Evolutionary conservation across 495 filamentous ascomycete species (phyloP).

Genomic region (Emericellopsis terricola): DNA sequence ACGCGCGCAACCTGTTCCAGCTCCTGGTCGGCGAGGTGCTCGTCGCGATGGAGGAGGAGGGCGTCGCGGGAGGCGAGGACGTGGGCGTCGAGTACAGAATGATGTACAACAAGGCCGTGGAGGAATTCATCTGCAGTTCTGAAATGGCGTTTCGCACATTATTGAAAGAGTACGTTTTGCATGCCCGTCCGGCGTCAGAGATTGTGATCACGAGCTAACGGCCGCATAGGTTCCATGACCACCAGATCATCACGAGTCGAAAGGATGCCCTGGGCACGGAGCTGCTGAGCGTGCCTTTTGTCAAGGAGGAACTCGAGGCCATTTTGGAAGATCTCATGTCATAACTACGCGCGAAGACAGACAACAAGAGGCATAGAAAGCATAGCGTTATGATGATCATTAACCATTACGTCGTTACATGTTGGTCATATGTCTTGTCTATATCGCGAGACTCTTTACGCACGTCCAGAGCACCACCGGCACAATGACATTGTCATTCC

Average conservation of each 20-base stretch:
- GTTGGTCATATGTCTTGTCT: too few relatives aligned
- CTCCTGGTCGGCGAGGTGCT: constrained; percentile 72
- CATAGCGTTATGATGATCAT: neutral
- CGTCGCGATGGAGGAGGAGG: constrained; percentile 41
- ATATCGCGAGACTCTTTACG: constrained; percentile 61
- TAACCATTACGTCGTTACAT: neutral
- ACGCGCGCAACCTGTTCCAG: constrained; percentile 70
- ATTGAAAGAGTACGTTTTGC: constrained; percentile 59
- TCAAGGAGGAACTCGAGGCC: constrained; percentile 73
- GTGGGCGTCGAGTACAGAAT: constrained; percentile 72
- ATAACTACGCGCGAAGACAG: constrained; percentile 6
- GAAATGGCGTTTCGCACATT: constrained; percentile 90
- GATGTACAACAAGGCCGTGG: constrained; percentile 85
- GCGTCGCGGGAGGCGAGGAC: constrained; percentile 24
- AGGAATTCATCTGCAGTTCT: constrained; percentile 90
- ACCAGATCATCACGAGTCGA: constrained; percentile 82
- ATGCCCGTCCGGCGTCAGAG: neutral
- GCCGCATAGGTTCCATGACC: constrained; percentile 61
- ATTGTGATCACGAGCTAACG: constrained; percentile 9
- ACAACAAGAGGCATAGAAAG: neutral
- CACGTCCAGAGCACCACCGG: constrained; percentile 88
- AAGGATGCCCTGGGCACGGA: constrained; percentile 77
- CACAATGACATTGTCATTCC: constrained; percentile 97
- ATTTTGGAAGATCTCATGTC: constrained; percentile 71
- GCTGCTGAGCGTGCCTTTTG: constrained; percentile 66